These are phyloP conservation scores for Herpotrichia juniperi DNA, from an alignment of 2,329 filamentous ascomycete species.

Conservation along the genomic window DNA sequence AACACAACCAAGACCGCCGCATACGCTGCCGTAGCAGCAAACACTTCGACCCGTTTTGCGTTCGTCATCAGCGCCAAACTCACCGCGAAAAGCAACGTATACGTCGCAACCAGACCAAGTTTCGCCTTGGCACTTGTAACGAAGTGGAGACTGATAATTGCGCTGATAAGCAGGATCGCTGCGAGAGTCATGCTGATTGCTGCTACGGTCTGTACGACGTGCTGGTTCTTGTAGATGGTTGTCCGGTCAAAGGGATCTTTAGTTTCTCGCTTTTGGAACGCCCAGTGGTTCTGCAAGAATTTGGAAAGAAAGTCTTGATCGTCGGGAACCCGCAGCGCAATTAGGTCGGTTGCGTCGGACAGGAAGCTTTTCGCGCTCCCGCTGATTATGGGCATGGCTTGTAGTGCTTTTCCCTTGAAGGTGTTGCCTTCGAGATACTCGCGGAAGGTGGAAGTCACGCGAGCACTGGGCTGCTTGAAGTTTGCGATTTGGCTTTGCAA, in stretches of 20 bases:
- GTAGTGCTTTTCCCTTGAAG: neutral
- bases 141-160: constrained; percentile 26
- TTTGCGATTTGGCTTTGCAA: constrained; percentile 5
- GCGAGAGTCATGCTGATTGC: constrained; percentile 12
- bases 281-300: constrained; percentile 19
- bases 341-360: constrained; percentile 4
- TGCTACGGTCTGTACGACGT: constrained; percentile 6
- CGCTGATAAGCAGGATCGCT: constrained; percentile 25
- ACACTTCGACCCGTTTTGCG: constrained; percentile 27
- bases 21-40: constrained; percentile 30
- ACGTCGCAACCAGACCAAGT: constrained; percentile 24
- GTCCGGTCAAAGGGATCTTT: constrained; percentile 6
- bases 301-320: constrained; percentile 17
- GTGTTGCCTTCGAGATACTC: constrained; percentile 8
- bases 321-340: constrained; percentile 1
- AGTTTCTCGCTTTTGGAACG: constrained; percentile 1
- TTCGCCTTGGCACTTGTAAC: constrained; percentile 14
- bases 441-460: constrained; percentile 6
- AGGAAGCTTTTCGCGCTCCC: constrained; percentile 14
- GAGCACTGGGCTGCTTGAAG: constrained; percentile 1
- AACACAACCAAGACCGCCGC: constrained; percentile 21
- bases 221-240: constrained; percentile 6
- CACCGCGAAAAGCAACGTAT: constrained; percentile 26
- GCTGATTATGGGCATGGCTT: constrained; percentile 7
- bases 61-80: constrained; percentile 26